Percentiles rank a stretch among this genome's conserved stretches.
phyloP scores from a whole-genome alignment of 83 land plant species.

The Diphasiastrum complanatum region DNA sequence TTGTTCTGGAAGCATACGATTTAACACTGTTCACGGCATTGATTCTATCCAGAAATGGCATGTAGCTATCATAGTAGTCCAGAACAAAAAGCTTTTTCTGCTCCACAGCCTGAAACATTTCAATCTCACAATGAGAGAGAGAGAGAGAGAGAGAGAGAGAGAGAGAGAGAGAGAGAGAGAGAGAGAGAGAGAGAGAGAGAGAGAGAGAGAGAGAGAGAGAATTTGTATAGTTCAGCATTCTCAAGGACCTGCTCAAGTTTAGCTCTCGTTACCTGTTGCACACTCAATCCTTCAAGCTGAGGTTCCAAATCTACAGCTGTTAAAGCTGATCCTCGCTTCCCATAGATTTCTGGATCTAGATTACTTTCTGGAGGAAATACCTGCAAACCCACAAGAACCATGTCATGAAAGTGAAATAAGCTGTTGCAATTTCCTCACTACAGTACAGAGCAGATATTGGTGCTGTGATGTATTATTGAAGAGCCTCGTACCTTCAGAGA shows the following conservation, averaged over 20 bases:
- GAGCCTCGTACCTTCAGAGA: slow-evolving; percentile 39
- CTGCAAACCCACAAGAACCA: background rate
- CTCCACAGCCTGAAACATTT: slow-evolving; percentile 43
- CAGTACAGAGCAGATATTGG: background rate
- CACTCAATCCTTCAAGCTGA: slow-evolving; percentile 27
- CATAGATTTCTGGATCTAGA: slow-evolving; percentile 8
- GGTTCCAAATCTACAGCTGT: slow-evolving; percentile 22
- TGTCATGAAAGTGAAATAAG: background rate
- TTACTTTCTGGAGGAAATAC: slow-evolving; percentile 33
- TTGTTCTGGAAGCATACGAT: slow-evolving; percentile 62
- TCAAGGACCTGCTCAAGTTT: background rate
- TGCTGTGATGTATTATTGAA: background rate
- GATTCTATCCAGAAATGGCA: slow-evolving; percentile 56
- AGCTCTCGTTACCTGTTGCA: slow-evolving; percentile 7
- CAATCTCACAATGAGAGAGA: background rate
- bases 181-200: too few relatives aligned
- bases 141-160: background rate
- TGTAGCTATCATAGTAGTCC: slow-evolving; percentile 53
- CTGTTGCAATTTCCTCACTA: background rate
- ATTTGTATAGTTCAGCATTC: background rate
- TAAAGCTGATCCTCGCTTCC: slow-evolving; percentile 20
- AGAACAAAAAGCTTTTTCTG: slow-evolving; percentile 48
- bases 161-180: too few relatives aligned
- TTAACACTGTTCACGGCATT: slow-evolving; percentile 45
- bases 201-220: too few relatives aligned